phyloP scores from a whole-genome alignment of 148 eudicot species.

The Camellia sinensis region DNA sequence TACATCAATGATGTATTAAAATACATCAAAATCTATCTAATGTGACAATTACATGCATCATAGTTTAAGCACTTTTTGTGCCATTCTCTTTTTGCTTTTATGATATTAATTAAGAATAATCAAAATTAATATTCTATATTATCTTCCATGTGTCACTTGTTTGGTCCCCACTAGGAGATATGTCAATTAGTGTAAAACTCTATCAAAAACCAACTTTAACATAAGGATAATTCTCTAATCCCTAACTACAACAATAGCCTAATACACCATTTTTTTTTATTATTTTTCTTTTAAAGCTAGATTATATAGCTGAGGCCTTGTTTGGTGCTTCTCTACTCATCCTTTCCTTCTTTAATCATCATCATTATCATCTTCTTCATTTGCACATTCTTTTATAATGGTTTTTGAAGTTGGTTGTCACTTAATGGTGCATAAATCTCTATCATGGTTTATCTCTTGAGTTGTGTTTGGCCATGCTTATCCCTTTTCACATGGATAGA shows the following conservation, averaged over 20 bases:
- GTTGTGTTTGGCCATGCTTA: not conserved
- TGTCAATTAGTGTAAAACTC: slow-evolving; percentile 14
- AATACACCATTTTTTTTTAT: not conserved
- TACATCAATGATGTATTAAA: not conserved
- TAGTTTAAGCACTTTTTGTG: slow-evolving; percentile 14
- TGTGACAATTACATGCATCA: not conserved
- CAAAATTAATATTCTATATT: slow-evolving; percentile 24
- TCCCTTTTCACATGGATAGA: not conserved
- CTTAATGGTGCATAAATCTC: not conserved
- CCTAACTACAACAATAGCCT: not conserved
- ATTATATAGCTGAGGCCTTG: not conserved
- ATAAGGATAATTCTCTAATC: slow-evolving; percentile 25
- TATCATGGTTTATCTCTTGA: slow-evolving; percentile 14
- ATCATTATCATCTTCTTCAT: slow-evolving; percentile 9
- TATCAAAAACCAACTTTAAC: slow-evolving; percentile 10
- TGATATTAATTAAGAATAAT: slow-evolving; percentile 2
- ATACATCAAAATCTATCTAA: slow-evolving; percentile 4
- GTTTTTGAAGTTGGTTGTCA: not conserved
- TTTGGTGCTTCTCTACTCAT: slow-evolving; percentile 20
- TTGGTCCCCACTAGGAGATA: slow-evolving; percentile 23
- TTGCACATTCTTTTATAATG: not conserved
- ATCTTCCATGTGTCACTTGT: slow-evolving; percentile 21
- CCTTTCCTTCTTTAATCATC: slow-evolving; percentile 13
- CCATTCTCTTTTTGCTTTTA: slow-evolving; percentile 24
- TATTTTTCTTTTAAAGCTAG: no score